Evolutionary conservation across 73 alveolate species (phyloP).

Genomic region (Tetrahymena thermophila): DNA sequence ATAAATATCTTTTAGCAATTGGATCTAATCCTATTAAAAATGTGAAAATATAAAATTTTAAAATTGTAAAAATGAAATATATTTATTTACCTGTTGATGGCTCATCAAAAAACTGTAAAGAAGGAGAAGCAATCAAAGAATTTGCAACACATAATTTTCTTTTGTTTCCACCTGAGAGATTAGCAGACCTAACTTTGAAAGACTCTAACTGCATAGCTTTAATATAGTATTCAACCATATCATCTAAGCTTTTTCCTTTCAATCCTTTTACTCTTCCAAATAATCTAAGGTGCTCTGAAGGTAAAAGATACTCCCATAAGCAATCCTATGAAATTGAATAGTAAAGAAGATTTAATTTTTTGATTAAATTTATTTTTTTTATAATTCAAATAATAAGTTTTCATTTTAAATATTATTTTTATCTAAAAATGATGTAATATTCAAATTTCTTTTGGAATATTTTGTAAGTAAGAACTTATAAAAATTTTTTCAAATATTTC

Average conservation of each 20-base stretch:
- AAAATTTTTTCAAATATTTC: no score
- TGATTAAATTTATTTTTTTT: no score
- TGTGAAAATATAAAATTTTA: not conserved
- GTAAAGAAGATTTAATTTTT: no score
- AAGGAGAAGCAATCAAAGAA: slow-evolving; percentile 88
- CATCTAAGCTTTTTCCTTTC: slow-evolving; percentile 6
- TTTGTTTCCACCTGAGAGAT: slow-evolving; percentile 95
- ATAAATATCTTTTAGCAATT: slow-evolving; percentile 47
- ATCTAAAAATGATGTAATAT: no score
- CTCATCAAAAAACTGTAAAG: slow-evolving; percentile 86
- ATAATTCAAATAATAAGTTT: no score
- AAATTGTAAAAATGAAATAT: not conserved
- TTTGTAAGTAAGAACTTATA: no score
- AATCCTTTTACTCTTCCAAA: slow-evolving; percentile 63
- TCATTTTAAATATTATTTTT: no score
- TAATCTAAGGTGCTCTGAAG: slow-evolving; percentile 53
- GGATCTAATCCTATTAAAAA: slow-evolving; percentile 52
- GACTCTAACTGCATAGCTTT: slow-evolving; percentile 60
- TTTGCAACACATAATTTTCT: slow-evolving; percentile 94
- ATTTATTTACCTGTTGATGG: slow-evolving; percentile 97
- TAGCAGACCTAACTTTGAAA: slow-evolving; percentile 56
- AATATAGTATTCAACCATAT: slow-evolving; percentile 52
- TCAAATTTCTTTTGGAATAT: no score
- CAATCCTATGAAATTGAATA: slow-evolving; percentile 15
- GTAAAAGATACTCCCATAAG: slow-evolving; percentile 66